Base-by-base conservation (phyloP, 257 asterid genomes). In the Solanum chilense region DNA sequence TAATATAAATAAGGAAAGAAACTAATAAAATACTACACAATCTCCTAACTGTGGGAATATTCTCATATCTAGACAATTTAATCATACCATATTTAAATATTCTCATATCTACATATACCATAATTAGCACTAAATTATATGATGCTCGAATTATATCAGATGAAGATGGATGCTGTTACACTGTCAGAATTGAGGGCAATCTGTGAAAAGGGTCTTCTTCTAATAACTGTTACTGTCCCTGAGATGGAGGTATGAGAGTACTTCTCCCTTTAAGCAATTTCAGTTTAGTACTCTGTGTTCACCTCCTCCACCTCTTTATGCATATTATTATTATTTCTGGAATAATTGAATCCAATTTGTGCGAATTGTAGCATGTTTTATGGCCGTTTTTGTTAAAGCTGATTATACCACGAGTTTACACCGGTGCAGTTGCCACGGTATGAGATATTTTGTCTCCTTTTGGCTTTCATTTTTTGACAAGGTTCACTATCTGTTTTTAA, bases 381-480 rank as follows among this genome's bases (percentile, higher is more conserved):
- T 97, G 99, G 99, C 99, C 99, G 84, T 96, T 95, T 92, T 90
- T 96, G 92, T 89, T 97, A 93, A 97, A 94, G 91, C 93, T 95
- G 98, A 95, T 97, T 91, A 92, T 95, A 84, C 99, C 99, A 6
- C 95, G 94, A 88, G 90, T 87, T 85, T 97, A 97, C 91, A 95
- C 99, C 42, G 98, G 95, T 89, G 98, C 99, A 88, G 94, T 95
- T 88, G 97, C 99, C 86, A 95, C 97, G 91, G 99, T 97, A 91
- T 33, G 94, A 86, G 82, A 45, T 47, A 62, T 44, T 89, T 35
- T 37, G 41, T 87, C 21, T 21, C 82, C 52, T 74, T 86, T 14
- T 75, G 18, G 41, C 83, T 74, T 33, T 68, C 62, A 12, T 47
- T 49, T 47, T 80, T 29, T 27, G 27, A 27, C 69, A 47, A 27